These are phyloP conservation scores for Yamadazyma epiphylla DNA, from an alignment of 1,139 yeast species.

Conservation along the genomic window DNA sequence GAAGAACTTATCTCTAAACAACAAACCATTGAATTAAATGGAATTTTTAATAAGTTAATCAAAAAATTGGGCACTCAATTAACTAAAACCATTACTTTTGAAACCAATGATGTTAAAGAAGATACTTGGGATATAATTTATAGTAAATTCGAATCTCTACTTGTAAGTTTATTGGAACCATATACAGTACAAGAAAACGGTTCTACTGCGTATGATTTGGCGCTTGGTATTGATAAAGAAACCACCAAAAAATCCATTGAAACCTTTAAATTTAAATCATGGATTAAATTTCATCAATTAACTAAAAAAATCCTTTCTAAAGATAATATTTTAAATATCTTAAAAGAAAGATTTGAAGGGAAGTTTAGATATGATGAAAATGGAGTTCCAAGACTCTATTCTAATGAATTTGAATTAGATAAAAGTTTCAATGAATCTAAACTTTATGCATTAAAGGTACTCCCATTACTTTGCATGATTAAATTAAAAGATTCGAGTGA, in stretches of 20 bases:
- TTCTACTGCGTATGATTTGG: slow-evolving; percentile 49
- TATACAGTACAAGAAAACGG: slow-evolving; percentile 17
- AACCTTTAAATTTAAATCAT: slow-evolving; percentile 51
- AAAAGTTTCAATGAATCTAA: slow-evolving; percentile 58
- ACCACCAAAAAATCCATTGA: slow-evolving; percentile 39
- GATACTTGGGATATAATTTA: slow-evolving; percentile 63
- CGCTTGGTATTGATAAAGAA: slow-evolving; percentile 50
- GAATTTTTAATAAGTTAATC: slow-evolving; percentile 29
- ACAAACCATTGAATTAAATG: slow-evolving; percentile 44
- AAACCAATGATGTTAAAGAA: slow-evolving; percentile 41
- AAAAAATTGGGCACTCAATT: slow-evolving; percentile 39
- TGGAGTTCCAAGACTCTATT: slow-evolving; percentile 83
- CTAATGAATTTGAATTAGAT: slow-evolving; percentile 70
- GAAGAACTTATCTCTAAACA: slow-evolving; percentile 29
- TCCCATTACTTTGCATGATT: slow-evolving; percentile 63
- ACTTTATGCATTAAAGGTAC: slow-evolving; percentile 47
- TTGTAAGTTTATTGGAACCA: slow-evolving; percentile 19
- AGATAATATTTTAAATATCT: slow-evolving; percentile 51
- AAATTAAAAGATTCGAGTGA: slow-evolving; percentile 49
- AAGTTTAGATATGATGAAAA: slow-evolving; percentile 76
- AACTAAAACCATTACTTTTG: slow-evolving; percentile 36
- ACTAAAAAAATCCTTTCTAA: slow-evolving; percentile 59
- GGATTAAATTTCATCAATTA: slow-evolving; percentile 60
- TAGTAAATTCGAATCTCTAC: slow-evolving; percentile 41
- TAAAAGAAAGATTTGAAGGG: slow-evolving; percentile 76